phyloP scores from a whole-genome alignment of 2,329 filamentous ascomycete genomes.

The Ramularia collo-cygni region DNA sequence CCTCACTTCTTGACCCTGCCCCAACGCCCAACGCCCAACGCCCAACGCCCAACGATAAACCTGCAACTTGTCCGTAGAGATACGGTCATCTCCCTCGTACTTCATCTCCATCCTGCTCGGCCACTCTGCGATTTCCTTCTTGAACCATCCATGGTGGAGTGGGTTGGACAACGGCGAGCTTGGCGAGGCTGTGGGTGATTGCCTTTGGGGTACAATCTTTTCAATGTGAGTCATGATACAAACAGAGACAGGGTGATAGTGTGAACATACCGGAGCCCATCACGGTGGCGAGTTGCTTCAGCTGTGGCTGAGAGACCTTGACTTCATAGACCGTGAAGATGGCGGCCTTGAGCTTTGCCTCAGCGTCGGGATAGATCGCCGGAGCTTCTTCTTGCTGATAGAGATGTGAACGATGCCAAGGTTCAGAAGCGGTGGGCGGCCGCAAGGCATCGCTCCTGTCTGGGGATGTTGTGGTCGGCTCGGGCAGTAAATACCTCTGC shows the following conservation, averaged over 20 bases:
- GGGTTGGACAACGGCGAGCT: no score
- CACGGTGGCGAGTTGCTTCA: slow-evolving; percentile 20
- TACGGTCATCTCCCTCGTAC: slow-evolving; percentile 43
- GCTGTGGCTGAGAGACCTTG: slow-evolving; percentile 20
- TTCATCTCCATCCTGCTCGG: slow-evolving; percentile 37
- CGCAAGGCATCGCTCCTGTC: no score
- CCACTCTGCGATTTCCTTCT: slow-evolving; percentile 33
- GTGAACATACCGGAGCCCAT: slow-evolving; percentile 27
- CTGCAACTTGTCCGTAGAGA: slow-evolving; percentile 40
- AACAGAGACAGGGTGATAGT: not conserved
- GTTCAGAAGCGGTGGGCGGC: no score
- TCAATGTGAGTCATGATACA: no score
- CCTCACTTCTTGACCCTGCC: no score
- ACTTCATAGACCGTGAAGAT: slow-evolving; percentile 27
- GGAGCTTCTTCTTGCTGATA: no score
- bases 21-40: no score
- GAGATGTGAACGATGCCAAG: no score
- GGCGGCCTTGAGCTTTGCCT: slow-evolving; percentile 27
- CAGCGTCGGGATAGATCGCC: slow-evolving; percentile 21
- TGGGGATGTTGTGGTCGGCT: no score
- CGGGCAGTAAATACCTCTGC: no score
- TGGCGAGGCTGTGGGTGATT: slow-evolving; percentile 25
- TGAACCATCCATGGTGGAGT: not conserved
- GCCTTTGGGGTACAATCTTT: slow-evolving; percentile 29
- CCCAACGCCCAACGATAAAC: no score